Conservation (phyloP, 2,329 filamentous ascomycete species). For the Lizonia empirigonia region DNA sequence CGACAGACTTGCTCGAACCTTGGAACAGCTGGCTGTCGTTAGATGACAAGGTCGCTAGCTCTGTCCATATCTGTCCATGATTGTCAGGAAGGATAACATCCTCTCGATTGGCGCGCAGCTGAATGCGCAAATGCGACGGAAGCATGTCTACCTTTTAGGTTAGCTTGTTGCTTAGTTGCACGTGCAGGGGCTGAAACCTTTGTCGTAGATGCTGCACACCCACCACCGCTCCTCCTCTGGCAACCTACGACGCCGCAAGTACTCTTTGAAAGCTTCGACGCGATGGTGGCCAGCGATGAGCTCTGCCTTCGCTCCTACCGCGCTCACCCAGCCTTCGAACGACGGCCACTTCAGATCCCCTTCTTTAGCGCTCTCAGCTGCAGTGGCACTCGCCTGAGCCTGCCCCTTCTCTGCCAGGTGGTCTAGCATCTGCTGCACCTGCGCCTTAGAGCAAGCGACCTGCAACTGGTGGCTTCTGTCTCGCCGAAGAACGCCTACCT, state of each 20-base stretch:
- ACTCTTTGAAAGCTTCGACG: conserved; percentile 6
- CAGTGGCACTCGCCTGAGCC: conserved; percentile 3
- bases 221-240: conserved; percentile 3
- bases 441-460: conserved; percentile 2
- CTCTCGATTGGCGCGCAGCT: conserved; percentile 4
- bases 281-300: conserved; percentile 5
- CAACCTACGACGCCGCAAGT: background rate
- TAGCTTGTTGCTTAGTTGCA: background rate
- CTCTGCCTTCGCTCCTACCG: conserved; percentile 1
- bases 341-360: conserved; percentile 2
- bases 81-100: conserved; percentile 5
- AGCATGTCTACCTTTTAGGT: conserved; percentile 2
- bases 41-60: too few species aligned
- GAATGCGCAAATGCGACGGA: conserved; percentile 1
- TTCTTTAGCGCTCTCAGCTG: conserved; percentile 9
- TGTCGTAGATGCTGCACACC: conserved; percentile 5
- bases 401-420: conserved; percentile 7
- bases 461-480: conserved; percentile 1
- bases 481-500: conserved; percentile 7
- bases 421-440: conserved; percentile 13
- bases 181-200: conserved; percentile 5
- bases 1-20: too few species aligned
- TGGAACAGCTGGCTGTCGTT: background rate
- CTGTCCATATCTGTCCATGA: background rate
- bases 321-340: conserved; percentile 1